phyloP scores from a whole-genome alignment of 208 protist genomes.

The Naegleria lovaniensis region DNA sequence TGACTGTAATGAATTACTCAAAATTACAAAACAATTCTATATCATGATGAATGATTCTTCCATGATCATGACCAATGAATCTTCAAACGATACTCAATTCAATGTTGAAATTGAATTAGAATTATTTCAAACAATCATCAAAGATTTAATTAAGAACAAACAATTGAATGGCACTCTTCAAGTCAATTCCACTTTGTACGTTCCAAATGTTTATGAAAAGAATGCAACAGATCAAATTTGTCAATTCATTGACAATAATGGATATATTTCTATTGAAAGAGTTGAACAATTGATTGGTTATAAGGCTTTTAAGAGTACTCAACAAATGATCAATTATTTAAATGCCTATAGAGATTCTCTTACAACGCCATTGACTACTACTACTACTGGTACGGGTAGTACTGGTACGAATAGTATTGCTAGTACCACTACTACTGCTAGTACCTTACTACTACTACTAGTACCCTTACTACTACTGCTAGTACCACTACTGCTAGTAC shows the following conservation, averaged over 20 bases:
- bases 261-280: not conserved
- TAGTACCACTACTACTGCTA: too few species aligned
- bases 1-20: not conserved
- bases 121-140: not conserved
- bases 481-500: too few species aligned
- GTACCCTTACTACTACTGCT: too few species aligned
- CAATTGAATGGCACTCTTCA: not conserved
- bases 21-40: not conserved
- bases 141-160: not conserved
- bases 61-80: not conserved
- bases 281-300: not conserved
- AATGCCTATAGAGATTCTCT: not conserved
- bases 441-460: too few species aligned
- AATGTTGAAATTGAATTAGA: not conserved
- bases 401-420: too few species aligned
- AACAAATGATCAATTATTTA: not conserved
- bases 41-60: not conserved
- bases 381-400: too few species aligned
- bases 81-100: too few species aligned
- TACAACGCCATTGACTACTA: too few species aligned
- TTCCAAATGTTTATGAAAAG: not conserved
- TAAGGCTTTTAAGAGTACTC: not conserved
- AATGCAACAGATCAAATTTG: not conserved
- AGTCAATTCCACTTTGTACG: not conserved
- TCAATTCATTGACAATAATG: not conserved